A percentile compares a stretch with the other conserved stretches of the same genome.
Conservation (phyloP, 257 asterid species). For the Plantago elongata region DNA sequence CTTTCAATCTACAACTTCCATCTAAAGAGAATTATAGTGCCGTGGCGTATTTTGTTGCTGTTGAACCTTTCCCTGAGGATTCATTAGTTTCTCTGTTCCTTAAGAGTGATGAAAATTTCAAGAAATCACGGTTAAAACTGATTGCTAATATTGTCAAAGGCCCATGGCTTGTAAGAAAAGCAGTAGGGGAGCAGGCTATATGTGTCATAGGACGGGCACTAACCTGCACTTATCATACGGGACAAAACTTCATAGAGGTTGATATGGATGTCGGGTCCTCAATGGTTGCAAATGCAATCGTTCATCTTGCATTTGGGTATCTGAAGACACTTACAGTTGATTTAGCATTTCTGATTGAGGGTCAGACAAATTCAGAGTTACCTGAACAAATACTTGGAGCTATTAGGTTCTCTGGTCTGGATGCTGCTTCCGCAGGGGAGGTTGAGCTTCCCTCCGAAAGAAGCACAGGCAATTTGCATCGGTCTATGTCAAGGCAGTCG, state of each 20-base stretch:
- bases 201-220: slow-evolving; percentile 63
- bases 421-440: slow-evolving; percentile 39
- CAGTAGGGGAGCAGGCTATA: slow-evolving; percentile 87
- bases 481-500: slow-evolving; percentile 30
- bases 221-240: slow-evolving; percentile 44
- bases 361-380: slow-evolving; percentile 60
- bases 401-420: slow-evolving; percentile 63
- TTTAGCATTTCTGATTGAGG: slow-evolving; percentile 81
- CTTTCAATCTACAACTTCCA: slow-evolving; percentile 82
- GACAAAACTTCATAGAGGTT: slow-evolving; percentile 60
- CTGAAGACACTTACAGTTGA: slow-evolving; percentile 53
- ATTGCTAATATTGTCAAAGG: slow-evolving; percentile 69
- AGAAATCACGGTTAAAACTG: slow-evolving; percentile 57
- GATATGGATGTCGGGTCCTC: slow-evolving; percentile 84
- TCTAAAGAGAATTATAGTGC: slow-evolving; percentile 70
- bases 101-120: slow-evolving; percentile 52
- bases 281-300: slow-evolving; percentile 71
- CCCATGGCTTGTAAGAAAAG: slow-evolving; percentile 81
- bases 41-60: slow-evolving; percentile 56
- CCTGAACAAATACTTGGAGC: slow-evolving; percentile 84
- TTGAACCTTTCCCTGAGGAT: slow-evolving; percentile 37
- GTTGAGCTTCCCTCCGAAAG: slow-evolving; percentile 39
- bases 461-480: slow-evolving; percentile 24
- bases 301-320: slow-evolving; percentile 75
- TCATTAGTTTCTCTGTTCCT: slow-evolving; percentile 56